Base-by-base conservation (phyloP, 2,329 filamentous ascomycete species). In the Coniosporium tulheliwenetii region DNA sequence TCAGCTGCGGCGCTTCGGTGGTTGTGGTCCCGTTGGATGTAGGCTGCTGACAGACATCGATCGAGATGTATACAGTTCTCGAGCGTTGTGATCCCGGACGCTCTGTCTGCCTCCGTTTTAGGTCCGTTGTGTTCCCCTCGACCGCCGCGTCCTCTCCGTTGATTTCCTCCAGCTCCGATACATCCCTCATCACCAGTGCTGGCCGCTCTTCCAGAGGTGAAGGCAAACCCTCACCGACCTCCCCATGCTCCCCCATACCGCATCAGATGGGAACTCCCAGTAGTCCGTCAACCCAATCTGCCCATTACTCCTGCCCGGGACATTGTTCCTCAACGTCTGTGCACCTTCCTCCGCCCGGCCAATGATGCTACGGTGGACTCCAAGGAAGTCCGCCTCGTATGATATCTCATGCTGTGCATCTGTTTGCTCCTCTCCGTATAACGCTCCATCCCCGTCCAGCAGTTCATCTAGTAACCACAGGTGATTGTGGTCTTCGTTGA, bases 1-100 rank as follows among this genome's bases (percentile, higher is more conserved):
- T 73, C 39, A 96, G 70, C 51, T 93, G 86, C 1, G 82, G 80
- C 10, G 82, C 73, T 10, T 61, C 58, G 39, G 62, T 65, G 16
- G 65, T 62, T 9, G 64, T 61, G 2, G 64, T 64, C 8, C 61
- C 63, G 34, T 71, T 73, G 34, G 69, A 65, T 14, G 61, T 56
- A 10, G 89, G 91, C 51, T 93, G 85, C 19, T 75, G 60, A 59
- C 91, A 98, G 1, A 84, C 87, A 48, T 86, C 96, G 36, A 86
- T 77, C 2, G 86, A 86, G 41, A 98, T 70, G 58, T 81, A 95
- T 2, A 96, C 66, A 1, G 62, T 73, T 35, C 60, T 66, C 8
- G n/a, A n/a, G 52, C 33, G 14, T 41, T 48, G 32, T 45, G 44
- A 9, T 26, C 7, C 19, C 19, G 19, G 19, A 26, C 3, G 19